phyloP scores from a whole-genome alignment of 2,329 filamentous ascomycete species.

The Knoxdaviesia capensis region DNA sequence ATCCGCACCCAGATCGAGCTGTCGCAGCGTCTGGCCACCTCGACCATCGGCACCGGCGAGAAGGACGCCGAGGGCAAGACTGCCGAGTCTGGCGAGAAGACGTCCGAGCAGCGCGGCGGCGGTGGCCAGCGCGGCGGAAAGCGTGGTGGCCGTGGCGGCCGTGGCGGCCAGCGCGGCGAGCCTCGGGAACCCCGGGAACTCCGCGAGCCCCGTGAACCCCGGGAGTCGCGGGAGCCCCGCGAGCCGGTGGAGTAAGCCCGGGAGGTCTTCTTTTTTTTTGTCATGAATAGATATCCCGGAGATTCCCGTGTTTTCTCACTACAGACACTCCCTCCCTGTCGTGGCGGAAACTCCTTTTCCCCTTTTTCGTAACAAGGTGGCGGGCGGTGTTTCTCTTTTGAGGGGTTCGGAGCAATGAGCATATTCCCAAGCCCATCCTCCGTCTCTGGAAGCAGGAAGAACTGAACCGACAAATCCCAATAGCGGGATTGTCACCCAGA shows the following conservation, averaged over 20 bases:
- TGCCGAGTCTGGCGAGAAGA: slow-evolving; percentile 20
- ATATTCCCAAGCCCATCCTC: too few relatives aligned
- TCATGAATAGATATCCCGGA: neutral
- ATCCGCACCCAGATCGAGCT: slow-evolving; percentile 98
- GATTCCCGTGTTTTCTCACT: too few relatives aligned
- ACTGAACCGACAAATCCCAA: too few relatives aligned
- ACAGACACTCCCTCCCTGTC: too few relatives aligned
- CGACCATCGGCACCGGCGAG: slow-evolving; percentile 33
- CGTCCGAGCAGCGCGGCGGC: slow-evolving; percentile 22
- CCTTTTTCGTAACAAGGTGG: too few relatives aligned
- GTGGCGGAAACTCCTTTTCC: too few relatives aligned
- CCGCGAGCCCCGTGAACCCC: slow-evolving; percentile 11
- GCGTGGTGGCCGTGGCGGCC: slow-evolving; percentile 23
- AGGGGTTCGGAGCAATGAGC: too few relatives aligned
- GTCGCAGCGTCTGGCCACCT: slow-evolving; percentile 81
- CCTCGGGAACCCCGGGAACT: slow-evolving; percentile 19
- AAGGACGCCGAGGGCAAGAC: slow-evolving; percentile 28
- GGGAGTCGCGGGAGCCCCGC: slow-evolving; percentile 5
- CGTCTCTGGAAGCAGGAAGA: too few relatives aligned
- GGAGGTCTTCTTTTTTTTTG: neutral
- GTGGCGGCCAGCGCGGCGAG: slow-evolving; percentile 17
- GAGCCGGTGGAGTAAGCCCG: slow-evolving; percentile 14
- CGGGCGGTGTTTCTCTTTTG: too few relatives aligned
- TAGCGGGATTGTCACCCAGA: too few relatives aligned
- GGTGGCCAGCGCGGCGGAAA: slow-evolving; percentile 29